Conservation (phyloP, 495 filamentous ascomycete genomes). For the Hypoxylon lienhwacheense region DNA sequence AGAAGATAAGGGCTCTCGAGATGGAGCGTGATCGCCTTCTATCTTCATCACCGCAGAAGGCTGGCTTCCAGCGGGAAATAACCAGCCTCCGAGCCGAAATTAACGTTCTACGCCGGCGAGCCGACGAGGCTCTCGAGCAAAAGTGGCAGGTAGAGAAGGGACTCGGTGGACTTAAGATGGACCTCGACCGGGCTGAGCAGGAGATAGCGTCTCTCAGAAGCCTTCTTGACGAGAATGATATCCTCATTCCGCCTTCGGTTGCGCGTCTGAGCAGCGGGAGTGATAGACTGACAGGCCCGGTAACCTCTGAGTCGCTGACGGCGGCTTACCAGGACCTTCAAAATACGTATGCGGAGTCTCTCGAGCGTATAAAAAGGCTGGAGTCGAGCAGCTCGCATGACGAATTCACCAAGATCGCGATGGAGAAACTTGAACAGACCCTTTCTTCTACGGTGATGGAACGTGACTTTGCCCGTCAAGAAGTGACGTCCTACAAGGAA, state of each 20-base stretch:
- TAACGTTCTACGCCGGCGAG: conserved; percentile 77
- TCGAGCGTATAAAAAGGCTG: conserved; percentile 59
- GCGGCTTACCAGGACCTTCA: conserved; percentile 80
- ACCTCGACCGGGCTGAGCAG: conserved; percentile 91
- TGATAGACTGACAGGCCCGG: conserved; percentile 37
- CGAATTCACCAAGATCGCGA: conserved; percentile 57
- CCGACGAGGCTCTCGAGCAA: conserved; percentile 93
- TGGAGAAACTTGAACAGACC: conserved; percentile 63
- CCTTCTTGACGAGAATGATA: conserved; percentile 86
- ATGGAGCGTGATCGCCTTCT: conserved; percentile 75
- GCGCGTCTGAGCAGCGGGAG: conserved; percentile 49
- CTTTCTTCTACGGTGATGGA: conserved; percentile 70
- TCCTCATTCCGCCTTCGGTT: conserved; percentile 62
- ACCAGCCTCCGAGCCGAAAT: conserved; percentile 78
- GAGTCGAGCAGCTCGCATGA: conserved; percentile 49
- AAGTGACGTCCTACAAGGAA: conserved; percentile 60
- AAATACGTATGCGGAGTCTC: conserved; percentile 54
- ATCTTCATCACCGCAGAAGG: conserved; percentile 65
- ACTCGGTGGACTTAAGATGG: conserved; percentile 90
- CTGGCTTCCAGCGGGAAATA: conserved; percentile 83
- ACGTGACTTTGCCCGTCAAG: conserved; percentile 65
- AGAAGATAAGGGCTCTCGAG: conserved; percentile 73
- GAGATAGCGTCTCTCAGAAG: conserved; percentile 80
- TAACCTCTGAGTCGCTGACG: conserved; percentile 73
- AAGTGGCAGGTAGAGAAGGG: conserved; percentile 98